These are phyloP conservation scores for Crithidia sp. DNA, from an alignment of 208 protist species.

Conservation along the genomic window DNA sequence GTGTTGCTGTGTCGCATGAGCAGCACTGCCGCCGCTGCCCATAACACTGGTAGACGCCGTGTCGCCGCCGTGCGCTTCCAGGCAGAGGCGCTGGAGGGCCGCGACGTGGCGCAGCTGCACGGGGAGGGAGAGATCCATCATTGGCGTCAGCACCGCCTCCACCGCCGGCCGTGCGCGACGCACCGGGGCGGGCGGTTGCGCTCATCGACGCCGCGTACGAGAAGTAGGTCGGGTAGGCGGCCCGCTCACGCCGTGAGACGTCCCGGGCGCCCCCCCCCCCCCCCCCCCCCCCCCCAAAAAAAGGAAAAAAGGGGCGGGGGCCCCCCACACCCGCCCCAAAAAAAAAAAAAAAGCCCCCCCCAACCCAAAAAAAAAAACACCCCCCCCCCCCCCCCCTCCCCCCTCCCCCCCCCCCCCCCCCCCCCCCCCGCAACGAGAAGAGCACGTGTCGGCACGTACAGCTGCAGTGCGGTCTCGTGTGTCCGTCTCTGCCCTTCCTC, in stretches of 20 bases:
- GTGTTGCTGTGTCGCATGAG: background rate
- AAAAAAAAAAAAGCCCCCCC: too few species aligned
- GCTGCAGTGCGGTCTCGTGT: slow-evolving; percentile 15
- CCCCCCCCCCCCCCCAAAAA: too few species aligned
- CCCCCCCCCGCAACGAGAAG: slow-evolving; percentile 13
- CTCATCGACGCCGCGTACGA: background rate
- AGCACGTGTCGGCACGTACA: slow-evolving; percentile 20
- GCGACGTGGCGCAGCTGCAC: slow-evolving; percentile 41
- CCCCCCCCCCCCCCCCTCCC: too few species aligned
- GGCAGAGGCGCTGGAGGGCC: slow-evolving; percentile 32
- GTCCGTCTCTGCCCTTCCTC: background rate
- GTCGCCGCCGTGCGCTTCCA: background rate
- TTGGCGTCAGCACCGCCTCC: slow-evolving; percentile 27
- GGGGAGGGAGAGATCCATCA: slow-evolving; percentile 45
- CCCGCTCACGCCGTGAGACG: background rate
- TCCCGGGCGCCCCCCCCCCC: too few species aligned
- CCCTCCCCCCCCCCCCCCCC: too few species aligned
- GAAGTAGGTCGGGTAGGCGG: background rate
- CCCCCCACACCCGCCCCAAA: too few species aligned
- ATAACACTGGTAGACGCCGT: background rate
- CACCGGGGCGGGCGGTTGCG: background rate
- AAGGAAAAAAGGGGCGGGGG: too few species aligned
- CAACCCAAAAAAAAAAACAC: too few species aligned
- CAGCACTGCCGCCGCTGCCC: background rate
- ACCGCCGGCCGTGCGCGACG: slow-evolving; percentile 21